Evolutionary conservation across 805 yeast genomes (phyloP), one percentile per base, ranked within the genome.

Genomic region (Alloascoidea hylecoeti): DNA sequence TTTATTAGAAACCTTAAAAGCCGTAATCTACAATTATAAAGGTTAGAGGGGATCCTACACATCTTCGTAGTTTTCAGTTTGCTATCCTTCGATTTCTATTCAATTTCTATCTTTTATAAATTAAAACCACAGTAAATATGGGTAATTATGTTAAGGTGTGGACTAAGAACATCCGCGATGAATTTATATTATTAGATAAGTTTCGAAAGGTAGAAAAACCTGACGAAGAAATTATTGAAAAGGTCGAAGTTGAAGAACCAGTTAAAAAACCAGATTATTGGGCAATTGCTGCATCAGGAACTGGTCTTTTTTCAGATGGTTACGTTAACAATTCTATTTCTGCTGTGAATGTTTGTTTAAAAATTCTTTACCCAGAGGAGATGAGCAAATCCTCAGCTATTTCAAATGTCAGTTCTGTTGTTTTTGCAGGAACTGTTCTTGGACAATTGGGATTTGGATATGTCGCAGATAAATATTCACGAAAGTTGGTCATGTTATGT

Each of bases 291-390:
- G 77, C 84, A 9, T 77, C 95, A 1, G 96, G 96, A 44, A 92
- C 95, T 0, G 96, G 96, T 39, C 66, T 88, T 35, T 86, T 88
- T 58, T 78, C 94, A 28, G 97, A 89, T 58, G 96, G 96, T 39
- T 88, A 86, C 54, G 79, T 84, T 43, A 86, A 86, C 56, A 84
- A 83, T 59, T 76, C 92, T 38, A 80, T 84, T 41, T 71, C 83
- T 42, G 70, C 92, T 5, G 94, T 79, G 14, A 67, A 78, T 27
- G 74, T 88, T 14, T 76, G 88, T 61, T 64, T 88, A 44, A 55
- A 68, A 14, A 60, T 52, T 2, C 63, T 88, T 30, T 88, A 88
- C 53, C 84, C 84, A 19, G 53, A 56, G 0, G 72, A 68, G 47
- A 78, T 78, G 50, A 55, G 72, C 2, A 46, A 65, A 4, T 82